Base-by-base conservation (phyloP, 164 flowering plant species). In the Vitis labrusca region DNA sequence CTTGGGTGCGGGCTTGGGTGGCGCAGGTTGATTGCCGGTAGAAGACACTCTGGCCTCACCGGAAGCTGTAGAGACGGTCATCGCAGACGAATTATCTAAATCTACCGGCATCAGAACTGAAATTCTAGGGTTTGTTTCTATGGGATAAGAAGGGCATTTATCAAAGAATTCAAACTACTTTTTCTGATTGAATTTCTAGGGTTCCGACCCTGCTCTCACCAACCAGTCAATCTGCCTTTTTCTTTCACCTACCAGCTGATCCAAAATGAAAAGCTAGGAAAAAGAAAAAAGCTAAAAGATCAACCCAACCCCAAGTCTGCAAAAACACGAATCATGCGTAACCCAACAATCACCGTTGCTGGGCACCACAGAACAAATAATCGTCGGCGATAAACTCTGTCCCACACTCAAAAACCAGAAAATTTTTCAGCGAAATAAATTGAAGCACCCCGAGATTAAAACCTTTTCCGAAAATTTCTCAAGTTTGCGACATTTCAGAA, bases 1-100 rank as follows among this genome's bases (percentile, higher is more conserved):
- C 78, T 85, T 89, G 59, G 69, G 69, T 30, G 84, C 48, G 53
- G 84, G 50, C 29, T 78, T 74, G 4, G 82, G 73, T 15, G 77
- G 81, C 5, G 73, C 50, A 3, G 77, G 59, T 27, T 77, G 86
- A 62, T 86, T 77, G 15, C 89, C 89, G 30, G 84, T 73, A 61
- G 91, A 86, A 16, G 88, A 85, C 12, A 77, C 87, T 48, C 87
- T 80, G 3, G 89, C 86, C 59, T 86, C 90, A 4, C 86, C 90
- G 64, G 89, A 78, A 63, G 78, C 83, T 2, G 85, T 72, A 17
- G 89, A 79, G 54, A 77, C 72, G 23, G 79, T 72, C 76, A 74
- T 72, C 58, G 64, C 57, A n/a, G 75, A 68, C 19, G 82, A 77
- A 44, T 70, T 81, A 19, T 85, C 89, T 14, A 85, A 64, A 44